phyloP scores from a whole-genome alignment of 805 yeast genomes.

The Clavispora fructus region DNA sequence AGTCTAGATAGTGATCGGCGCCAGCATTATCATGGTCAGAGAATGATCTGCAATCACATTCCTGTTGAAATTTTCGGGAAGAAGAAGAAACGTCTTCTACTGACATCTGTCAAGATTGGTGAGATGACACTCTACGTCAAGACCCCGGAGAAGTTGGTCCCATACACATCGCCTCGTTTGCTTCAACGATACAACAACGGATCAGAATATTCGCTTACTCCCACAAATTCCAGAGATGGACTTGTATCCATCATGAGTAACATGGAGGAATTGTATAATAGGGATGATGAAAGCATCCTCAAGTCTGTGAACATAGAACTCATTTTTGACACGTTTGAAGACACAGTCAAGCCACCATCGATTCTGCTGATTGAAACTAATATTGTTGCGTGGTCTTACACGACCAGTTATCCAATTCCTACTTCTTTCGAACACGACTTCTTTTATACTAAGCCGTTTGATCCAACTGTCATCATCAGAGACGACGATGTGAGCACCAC shows the following conservation, averaged over 20 bases:
- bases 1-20: conserved; percentile 2
- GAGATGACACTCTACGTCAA: conserved; percentile 26
- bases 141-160: conserved; percentile 30
- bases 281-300: conserved; percentile 19
- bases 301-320: conserved; percentile 23
- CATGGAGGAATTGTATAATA: conserved; percentile 28
- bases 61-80: conserved; percentile 25
- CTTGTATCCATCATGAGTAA: conserved; percentile 12
- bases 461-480: conserved; percentile 11
- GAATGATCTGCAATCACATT: conserved; percentile 25
- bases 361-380: conserved; percentile 31
- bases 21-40: conserved; percentile 11
- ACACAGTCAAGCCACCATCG: conserved; percentile 25
- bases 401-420: conserved; percentile 38
- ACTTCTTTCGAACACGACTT: conserved; percentile 36
- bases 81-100: conserved; percentile 33
- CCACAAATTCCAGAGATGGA: background rate
- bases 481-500: conserved; percentile 28
- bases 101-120: conserved; percentile 30
- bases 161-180: conserved; percentile 34
- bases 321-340: conserved; percentile 21
- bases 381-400: conserved; percentile 37
- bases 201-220: background rate
- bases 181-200: conserved; percentile 33
- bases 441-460: conserved; percentile 28